Evolutionary conservation across 805 yeast species (phyloP).

Genomic region (Brettanomyces custersianus): DNA sequence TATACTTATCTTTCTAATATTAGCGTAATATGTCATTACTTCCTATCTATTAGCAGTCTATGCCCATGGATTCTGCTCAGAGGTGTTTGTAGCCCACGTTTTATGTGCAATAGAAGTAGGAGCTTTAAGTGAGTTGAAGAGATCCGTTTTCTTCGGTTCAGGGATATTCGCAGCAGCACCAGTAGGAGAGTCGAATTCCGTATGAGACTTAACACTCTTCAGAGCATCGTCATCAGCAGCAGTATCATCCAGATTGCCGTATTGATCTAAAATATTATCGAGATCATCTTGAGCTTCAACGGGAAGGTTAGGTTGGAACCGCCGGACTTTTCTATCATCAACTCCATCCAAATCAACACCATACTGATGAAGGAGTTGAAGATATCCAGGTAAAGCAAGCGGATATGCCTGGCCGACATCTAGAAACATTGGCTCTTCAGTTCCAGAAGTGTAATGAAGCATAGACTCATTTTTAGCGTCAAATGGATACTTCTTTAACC

Average conservation of each 20-base stretch:
- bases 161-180: conserved; percentile 8
- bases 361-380: conserved; percentile 65
- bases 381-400: conserved; percentile 60
- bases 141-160: conserved; percentile 22
- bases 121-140: conserved; percentile 37
- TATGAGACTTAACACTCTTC: not conserved
- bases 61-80: conserved; percentile 62
- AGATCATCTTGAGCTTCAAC: conserved; percentile 59
- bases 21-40: not conserved
- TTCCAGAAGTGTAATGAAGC: conserved; percentile 8
- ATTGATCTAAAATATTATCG: conserved; percentile 51
- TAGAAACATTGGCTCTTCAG: conserved; percentile 28
- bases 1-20: too few relatives aligned
- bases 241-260: conserved; percentile 8
- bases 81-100: conserved; percentile 44
- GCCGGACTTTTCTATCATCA: conserved; percentile 40
- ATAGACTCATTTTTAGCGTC: conserved; percentile 9
- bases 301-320: conserved; percentile 68
- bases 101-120: conserved; percentile 45
- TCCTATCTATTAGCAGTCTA: conserved; percentile 1
- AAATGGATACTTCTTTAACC: conserved; percentile 26
- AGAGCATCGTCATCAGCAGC: conserved; percentile 1
- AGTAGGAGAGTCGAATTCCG: conserved; percentile 4
- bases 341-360: conserved; percentile 69
- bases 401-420: conserved; percentile 47